A percentile compares a stretch with the other conserved stretches of the same genome.
These are phyloP conservation scores for Heritiera fomes DNA, from an alignment of 345 rosid species.

Conservation along the genomic window DNA sequence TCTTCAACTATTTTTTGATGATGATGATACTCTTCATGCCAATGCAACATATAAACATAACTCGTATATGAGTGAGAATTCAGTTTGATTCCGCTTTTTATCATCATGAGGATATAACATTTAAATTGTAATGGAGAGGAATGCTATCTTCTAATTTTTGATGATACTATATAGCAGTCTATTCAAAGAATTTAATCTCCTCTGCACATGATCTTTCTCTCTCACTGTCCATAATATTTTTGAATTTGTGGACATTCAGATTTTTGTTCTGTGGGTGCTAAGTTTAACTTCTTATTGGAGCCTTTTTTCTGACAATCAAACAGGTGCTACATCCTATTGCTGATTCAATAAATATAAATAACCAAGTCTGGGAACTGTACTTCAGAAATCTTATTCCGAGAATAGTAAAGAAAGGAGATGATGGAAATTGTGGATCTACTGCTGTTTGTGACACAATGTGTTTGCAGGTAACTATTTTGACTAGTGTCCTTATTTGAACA, in stretches of 20 bases:
- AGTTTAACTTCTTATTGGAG: slow-evolving; percentile 2
- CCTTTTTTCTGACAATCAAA: slow-evolving; percentile 3
- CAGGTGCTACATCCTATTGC: slow-evolving; percentile 79
- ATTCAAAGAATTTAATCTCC: neutral
- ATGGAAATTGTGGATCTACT: slow-evolving; percentile 89
- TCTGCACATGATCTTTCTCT: neutral
- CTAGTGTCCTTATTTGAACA: neutral
- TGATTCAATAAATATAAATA: slow-evolving; percentile 75
- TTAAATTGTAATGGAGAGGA: neutral
- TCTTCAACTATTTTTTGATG: neutral
- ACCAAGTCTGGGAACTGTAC: slow-evolving; percentile 80
- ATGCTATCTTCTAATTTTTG: neutral
- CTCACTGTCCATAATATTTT: neutral
- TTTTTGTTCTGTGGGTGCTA: neutral
- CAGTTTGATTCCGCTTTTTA: neutral
- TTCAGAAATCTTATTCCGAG: slow-evolving; percentile 80
- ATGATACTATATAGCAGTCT: neutral
- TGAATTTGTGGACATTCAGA: slow-evolving; percentile 12
- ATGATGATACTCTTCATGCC: slow-evolving; percentile 12
- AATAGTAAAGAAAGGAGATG: slow-evolving; percentile 75
- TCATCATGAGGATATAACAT: neutral
- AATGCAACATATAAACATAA: neutral
- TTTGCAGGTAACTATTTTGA: slow-evolving; percentile 60
- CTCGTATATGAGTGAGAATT: neutral
- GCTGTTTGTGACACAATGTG: slow-evolving; percentile 93